These are phyloP conservation scores for Ceratocystis cubensis DNA, from an alignment of 2,329 filamentous ascomycete species.

Conservation along the genomic window DNA sequence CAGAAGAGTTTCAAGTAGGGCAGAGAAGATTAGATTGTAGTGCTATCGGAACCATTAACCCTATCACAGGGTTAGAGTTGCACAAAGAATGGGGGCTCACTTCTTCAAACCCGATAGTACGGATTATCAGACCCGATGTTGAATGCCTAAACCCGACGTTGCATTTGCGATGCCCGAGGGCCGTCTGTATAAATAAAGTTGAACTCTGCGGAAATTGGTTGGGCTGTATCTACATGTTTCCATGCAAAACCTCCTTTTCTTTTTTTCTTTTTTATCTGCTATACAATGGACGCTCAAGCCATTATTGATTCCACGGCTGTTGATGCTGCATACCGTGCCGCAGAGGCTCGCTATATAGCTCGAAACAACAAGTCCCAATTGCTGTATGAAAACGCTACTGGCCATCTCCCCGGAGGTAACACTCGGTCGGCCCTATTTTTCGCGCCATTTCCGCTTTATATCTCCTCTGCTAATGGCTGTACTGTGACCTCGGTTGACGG, in stretches of 20 bases:
- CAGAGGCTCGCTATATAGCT: constrained; percentile 10
- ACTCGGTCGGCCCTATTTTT: constrained; percentile 35
- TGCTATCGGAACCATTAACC: neutral
- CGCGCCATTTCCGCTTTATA: constrained; percentile 33
- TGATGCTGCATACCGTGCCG: constrained; percentile 18
- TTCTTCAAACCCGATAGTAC: neutral
- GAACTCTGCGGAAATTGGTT: neutral
- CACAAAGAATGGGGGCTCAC: neutral
- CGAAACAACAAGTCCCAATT: constrained; percentile 5
- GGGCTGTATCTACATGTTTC: neutral
- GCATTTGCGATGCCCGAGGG: neutral
- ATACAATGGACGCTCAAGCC: neutral
- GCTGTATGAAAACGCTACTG: neutral
- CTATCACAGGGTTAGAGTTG: neutral
- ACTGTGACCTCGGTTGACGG: constrained; percentile 33
- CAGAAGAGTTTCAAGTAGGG: constrained; percentile 18
- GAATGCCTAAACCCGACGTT: neutral
- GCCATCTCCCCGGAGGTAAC: constrained; percentile 34
- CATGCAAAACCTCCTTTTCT: neutral
- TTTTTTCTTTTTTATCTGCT: neutral
- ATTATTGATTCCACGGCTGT: constrained; percentile 16
- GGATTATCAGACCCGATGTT: neutral
- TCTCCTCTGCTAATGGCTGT: constrained; percentile 20
- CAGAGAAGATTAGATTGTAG: too few species aligned
- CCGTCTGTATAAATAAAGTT: neutral